Base-by-base conservation (phyloP, 805 yeast species). In the Lipomyces starkeyi region DNA sequence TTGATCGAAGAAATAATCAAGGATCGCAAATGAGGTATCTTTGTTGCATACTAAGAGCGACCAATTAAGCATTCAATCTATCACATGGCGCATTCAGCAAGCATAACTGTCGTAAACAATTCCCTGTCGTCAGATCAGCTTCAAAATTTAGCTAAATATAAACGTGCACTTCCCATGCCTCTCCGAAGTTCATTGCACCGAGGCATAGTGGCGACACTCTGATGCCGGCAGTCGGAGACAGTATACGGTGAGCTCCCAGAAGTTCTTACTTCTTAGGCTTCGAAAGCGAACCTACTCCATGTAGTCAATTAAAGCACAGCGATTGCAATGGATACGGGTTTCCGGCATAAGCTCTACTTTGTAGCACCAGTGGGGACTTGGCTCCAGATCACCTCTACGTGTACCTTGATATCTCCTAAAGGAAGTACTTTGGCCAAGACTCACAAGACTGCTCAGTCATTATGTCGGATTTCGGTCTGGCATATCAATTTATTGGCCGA, bases 101-200 rank as follows among this genome's bases (percentile, higher is more conserved):
- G n/a, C 53, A 49, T 49, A 49, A 25, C 53, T 2, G 25, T 25
- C 53, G 13, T 49, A 49, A n/a, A 49, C 53, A 25, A 49, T 49
- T 49, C 53, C 53, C 53, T 49, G 53, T 49, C 25, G 53, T 25
- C 53, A 49, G 53, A 49, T 49, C 1, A 49, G 53, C n/a, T 8
- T 49, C 53, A 52, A 49, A 49, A 49, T 49, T 22, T 14, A 13
- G 3, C 9, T 49, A 49, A 47, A 49, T 49, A 29, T 59, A 29
- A 34, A 37, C 25, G 60, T 32, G 43, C 34, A 32, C 60, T n/a
- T 29, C 27, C 75, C 76, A 74, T 13, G 71, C 74, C 17, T 73
- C 71, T 3, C 76, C 76, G 27, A 74, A 64, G 35, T 70, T 70
- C 75, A 72, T 73, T 4, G 70, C 73, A 6, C 76, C 76, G 27